Percentiles rank a stretch among this genome's conserved stretches.
Conservation (phyloP, 352 stramenopile genomes). For the Globisporangium rhizosaccharum region DNA sequence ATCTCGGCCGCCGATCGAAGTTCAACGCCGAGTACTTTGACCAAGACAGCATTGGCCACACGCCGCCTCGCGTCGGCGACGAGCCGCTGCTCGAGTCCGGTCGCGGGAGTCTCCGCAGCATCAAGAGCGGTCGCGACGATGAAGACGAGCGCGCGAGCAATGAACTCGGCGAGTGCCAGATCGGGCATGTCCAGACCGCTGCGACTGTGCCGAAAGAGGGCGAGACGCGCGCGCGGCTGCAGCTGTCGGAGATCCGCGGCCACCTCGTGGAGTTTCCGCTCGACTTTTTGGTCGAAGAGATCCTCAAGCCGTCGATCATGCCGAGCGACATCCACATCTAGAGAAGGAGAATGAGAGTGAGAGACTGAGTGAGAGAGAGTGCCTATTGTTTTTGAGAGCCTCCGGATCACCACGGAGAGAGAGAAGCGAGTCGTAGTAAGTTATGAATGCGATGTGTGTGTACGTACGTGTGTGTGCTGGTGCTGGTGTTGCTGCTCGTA, state of each 20-base stretch:
- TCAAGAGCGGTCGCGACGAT: slow-evolving; percentile 30
- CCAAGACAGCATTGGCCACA: slow-evolving; percentile 31
- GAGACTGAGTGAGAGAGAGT: neutral
- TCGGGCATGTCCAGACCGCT: slow-evolving; percentile 78
- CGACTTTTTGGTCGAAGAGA: slow-evolving; percentile 81
- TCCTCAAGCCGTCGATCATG: slow-evolving; percentile 78
- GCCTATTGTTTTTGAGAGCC: slow-evolving; percentile 3
- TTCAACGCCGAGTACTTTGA: slow-evolving; percentile 81
- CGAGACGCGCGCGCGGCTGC: slow-evolving; percentile 57
- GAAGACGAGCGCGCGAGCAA: slow-evolving; percentile 27
- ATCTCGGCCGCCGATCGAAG: slow-evolving; percentile 65
- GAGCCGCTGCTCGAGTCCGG: slow-evolving; percentile 59
- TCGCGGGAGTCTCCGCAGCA: slow-evolving; percentile 26
- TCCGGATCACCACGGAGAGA: neutral
- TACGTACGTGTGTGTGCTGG: neutral
- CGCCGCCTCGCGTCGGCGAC: slow-evolving; percentile 21
- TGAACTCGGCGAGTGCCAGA: slow-evolving; percentile 71
- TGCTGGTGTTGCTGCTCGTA: too few species aligned
- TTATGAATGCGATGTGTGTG: neutral
- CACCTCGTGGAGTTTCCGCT: slow-evolving; percentile 84
- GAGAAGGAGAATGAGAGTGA: slow-evolving; percentile 9
- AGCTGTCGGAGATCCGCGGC: slow-evolving; percentile 78
- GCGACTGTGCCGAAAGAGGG: slow-evolving; percentile 77
- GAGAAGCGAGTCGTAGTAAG: neutral
- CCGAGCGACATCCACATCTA: slow-evolving; percentile 86